Conservation (phyloP, 768 basidiomycete genomes). For the Auriculariales sp. region DNA sequence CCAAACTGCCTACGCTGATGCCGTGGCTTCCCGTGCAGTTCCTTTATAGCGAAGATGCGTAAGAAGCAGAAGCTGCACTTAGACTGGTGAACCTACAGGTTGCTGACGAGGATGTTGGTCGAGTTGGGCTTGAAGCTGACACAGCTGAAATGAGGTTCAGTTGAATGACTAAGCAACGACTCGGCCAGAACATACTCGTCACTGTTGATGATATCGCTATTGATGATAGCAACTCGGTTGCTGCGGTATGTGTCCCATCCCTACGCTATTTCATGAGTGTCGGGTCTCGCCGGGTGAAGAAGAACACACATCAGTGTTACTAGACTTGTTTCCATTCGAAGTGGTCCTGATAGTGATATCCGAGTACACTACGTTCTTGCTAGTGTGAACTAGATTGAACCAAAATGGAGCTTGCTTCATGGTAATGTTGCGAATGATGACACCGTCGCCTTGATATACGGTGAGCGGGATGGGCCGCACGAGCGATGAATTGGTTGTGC, state of each 20-base stretch:
- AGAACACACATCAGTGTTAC: slow-evolving; percentile 39
- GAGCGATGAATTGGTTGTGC: slow-evolving; percentile 14
- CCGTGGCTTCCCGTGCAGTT: slow-evolving; percentile 22
- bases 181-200: slow-evolving; percentile 16
- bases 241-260: slow-evolving; percentile 49
- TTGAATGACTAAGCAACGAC: too few relatives aligned
- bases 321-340: slow-evolving; percentile 27
- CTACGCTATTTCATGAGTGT: too few relatives aligned
- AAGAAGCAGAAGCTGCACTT: not conserved
- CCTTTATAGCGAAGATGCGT: too few relatives aligned
- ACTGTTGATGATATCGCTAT: slow-evolving; percentile 26
- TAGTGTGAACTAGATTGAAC: slow-evolving; percentile 7
- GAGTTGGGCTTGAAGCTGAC: slow-evolving; percentile 40
- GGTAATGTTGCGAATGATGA: slow-evolving; percentile 26
- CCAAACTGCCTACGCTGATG: slow-evolving; percentile 46
- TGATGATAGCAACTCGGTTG: slow-evolving; percentile 18
- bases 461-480: slow-evolving; percentile 42
- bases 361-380: not conserved
- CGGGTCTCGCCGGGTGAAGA: too few relatives aligned
- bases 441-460: slow-evolving; percentile 33
- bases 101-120: slow-evolving; percentile 41
- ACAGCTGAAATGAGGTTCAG: slow-evolving; percentile 18
- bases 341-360: slow-evolving; percentile 31
- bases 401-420: slow-evolving; percentile 27
- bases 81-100: slow-evolving; percentile 31